Conservation (phyloP, 805 yeast genomes). For the Ogataea wickerhamii region DNA sequence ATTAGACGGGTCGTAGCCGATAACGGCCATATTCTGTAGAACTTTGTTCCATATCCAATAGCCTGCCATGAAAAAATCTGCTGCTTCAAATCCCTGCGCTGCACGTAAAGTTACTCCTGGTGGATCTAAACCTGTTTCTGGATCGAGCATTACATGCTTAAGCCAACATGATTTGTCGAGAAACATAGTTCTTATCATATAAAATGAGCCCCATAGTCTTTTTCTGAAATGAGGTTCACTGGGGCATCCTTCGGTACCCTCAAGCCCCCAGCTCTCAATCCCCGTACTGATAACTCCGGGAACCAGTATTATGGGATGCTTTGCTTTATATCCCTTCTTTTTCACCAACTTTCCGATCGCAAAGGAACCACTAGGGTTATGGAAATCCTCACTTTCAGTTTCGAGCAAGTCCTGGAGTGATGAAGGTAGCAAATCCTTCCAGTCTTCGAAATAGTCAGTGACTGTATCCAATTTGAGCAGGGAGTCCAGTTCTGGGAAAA, state of each 20-base stretch:
- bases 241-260: slow-evolving; percentile 76
- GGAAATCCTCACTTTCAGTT: slow-evolving; percentile 43
- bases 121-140: slow-evolving; percentile 91
- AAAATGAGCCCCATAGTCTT: slow-evolving; percentile 94
- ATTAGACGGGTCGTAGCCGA: slow-evolving; percentile 88
- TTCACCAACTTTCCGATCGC: slow-evolving; percentile 75
- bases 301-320: slow-evolving; percentile 83
- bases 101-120: slow-evolving; percentile 77
- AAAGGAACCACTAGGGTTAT: slow-evolving; percentile 74
- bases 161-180: slow-evolving; percentile 93
- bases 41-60: slow-evolving; percentile 99
- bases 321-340: slow-evolving; percentile 45
- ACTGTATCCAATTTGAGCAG: slow-evolving; percentile 54
- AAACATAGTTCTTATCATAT: slow-evolving; percentile 90
- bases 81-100: slow-evolving; percentile 94
- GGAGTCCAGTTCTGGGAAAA: slow-evolving; percentile 47
- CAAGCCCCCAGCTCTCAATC: slow-evolving; percentile 86
- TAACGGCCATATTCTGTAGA: slow-evolving; percentile 88
- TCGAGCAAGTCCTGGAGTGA: slow-evolving; percentile 56
- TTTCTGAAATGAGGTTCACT: slow-evolving; percentile 82
- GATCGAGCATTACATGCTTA: slow-evolving; percentile 83
- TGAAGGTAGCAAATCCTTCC: slow-evolving; percentile 71
- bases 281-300: slow-evolving; percentile 98
- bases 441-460: slow-evolving; percentile 59
- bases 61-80: slow-evolving; percentile 94